Evolutionary conservation across 768 basidiomycete species (phyloP), one percentile per base, ranked within the genome.

Genomic region (Boletales sp.): DNA sequence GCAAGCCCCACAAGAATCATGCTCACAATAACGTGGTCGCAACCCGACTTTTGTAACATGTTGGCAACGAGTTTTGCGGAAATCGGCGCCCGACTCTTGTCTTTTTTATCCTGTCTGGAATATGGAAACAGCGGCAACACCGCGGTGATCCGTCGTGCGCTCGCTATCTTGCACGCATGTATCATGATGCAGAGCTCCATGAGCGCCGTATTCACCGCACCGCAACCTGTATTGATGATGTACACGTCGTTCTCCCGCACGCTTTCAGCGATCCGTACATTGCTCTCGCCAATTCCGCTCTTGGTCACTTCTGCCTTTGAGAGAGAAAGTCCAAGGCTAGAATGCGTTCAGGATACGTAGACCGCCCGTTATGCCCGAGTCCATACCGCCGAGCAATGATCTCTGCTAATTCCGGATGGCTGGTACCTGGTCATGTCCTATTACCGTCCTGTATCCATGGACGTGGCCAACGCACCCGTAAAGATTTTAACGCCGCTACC

Each of bases 151-250:
- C 97, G 79, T 70, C 89, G 90, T 41, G 97, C 94, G 57, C 92
- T 95, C n/a, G 97, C 95, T 62, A 97, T 98, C 74, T 94, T 95
- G 83, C 95, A 97, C 10, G 97, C 94, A 66, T 97, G 94, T 63
- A 97, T 93, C 92, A 99, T 95, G 63, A 98, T 98, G 67, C 94
- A 92, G 40, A 94, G 81, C 69, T 98, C 97, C 93, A 99, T 98
- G 55, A 99, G 82, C 36, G 94, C 79, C 24, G 91, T 94, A 65
- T 97, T 97, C 60, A 97, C 82, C 48, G 84, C 75, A 19, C 87
- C 84, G 60, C 86, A 86, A 13, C 91, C 88, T 35, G 92, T 91
- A 72, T 94, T 97, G 75, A 99, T 86, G 69, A 99, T 97, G 73
- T 98, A 99, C 43, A 98, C 95, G 68, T 98, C 97, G 69, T 93